Evolutionary conservation across 2,329 filamentous ascomycete species (phyloP).

Genomic region (Pseudohalonectria lignicola): DNA sequence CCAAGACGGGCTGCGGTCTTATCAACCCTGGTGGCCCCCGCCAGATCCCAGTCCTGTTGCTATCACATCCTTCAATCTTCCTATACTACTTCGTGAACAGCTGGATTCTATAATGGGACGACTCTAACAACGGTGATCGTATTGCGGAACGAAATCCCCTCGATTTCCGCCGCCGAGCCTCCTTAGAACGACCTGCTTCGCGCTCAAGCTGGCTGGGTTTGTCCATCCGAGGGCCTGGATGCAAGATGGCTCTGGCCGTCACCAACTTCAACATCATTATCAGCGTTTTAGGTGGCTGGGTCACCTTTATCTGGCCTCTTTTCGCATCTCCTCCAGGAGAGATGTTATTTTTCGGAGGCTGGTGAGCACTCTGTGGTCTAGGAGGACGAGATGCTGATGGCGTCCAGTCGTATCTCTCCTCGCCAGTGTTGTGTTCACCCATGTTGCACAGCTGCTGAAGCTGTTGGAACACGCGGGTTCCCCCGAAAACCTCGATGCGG

Average conservation of each 20-base stretch:
- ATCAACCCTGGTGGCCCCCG: no score
- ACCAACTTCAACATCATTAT: constrained; percentile 80
- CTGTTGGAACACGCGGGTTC: constrained; percentile 53
- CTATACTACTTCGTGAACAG: no score
- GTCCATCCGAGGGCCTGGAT: no score
- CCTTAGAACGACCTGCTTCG: no score
- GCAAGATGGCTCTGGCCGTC: constrained; percentile 28
- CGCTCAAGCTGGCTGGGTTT: no score
- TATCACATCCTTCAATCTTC: no score
- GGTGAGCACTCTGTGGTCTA: constrained; percentile 38
- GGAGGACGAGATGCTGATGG: neutral
- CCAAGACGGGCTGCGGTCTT: no score
- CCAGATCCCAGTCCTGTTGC: no score
- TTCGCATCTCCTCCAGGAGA: constrained; percentile 81
- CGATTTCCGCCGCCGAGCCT: no score
- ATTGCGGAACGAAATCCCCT: no score
- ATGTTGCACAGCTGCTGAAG: constrained; percentile 65
- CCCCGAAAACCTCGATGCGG: constrained; percentile 48
- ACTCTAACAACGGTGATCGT: no score
- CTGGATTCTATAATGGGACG: no score
- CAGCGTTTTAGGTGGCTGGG: constrained; percentile 72
- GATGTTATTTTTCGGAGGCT: constrained; percentile 83
- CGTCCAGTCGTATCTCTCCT: constrained; percentile 68
- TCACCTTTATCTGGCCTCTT: constrained; percentile 85
- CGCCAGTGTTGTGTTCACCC: constrained; percentile 69